phyloP scores from a whole-genome alignment of 1,139 yeast species.

The Pichia cactophila region DNA sequence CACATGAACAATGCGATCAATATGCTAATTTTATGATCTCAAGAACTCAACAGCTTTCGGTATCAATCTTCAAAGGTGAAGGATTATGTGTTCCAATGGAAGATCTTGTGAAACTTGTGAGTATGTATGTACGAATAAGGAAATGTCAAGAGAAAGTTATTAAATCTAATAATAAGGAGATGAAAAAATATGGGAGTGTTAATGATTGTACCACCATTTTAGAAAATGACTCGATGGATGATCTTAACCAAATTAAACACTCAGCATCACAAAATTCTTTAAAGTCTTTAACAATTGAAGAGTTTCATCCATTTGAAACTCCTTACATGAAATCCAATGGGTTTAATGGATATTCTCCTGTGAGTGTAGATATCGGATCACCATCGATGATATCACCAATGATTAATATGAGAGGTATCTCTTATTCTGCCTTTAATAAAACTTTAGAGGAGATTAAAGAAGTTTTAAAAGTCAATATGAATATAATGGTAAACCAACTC shows the following conservation, averaged over 20 bases:
- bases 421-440: constrained; percentile 10
- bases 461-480: constrained; percentile 24
- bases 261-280: constrained; percentile 8
- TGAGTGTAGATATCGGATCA: constrained; percentile 19
- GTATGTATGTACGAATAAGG: constrained; percentile 35
- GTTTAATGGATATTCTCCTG: not conserved
- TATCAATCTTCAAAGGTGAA: constrained; percentile 44
- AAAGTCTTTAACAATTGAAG: not conserved
- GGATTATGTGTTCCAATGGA: constrained; percentile 46
- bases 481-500: constrained; percentile 19
- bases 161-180: not conserved
- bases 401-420: constrained; percentile 3
- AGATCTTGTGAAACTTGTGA: constrained; percentile 44
- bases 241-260: not conserved
- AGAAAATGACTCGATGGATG: not conserved
- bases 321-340: constrained; percentile 21
- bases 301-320: constrained; percentile 10
- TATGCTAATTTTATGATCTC: constrained; percentile 44
- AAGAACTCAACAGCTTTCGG: constrained; percentile 34
- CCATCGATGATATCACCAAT: constrained; percentile 20
- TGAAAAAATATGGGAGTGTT: not conserved
- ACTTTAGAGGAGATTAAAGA: constrained; percentile 23
- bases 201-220: not conserved
- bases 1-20: constrained; percentile 38
- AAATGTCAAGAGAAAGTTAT: constrained; percentile 9